Percentiles rank a stretch among this genome's conserved stretches.
phyloP scores from a whole-genome alignment of 176 grass and related monocot genomes.

The Rhynchospora pubera region DNA sequence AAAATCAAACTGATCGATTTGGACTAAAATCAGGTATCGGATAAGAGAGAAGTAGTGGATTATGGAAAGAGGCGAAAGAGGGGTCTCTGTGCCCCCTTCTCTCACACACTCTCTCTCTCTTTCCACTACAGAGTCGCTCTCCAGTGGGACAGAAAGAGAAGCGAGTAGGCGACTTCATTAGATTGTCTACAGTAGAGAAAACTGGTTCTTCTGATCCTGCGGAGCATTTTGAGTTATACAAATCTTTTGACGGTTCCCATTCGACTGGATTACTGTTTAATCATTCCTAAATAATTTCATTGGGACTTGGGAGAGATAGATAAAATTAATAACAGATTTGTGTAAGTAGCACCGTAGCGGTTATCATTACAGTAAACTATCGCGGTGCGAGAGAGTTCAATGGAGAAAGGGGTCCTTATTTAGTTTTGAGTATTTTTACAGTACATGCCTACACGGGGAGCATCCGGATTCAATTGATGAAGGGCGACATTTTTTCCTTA shows the following conservation, averaged over 20 bases:
- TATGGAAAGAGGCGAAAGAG: neutral
- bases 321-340: neutral
- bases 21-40: neutral
- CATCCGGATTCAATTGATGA: no score
- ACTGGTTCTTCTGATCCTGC: neutral
- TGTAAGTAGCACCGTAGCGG: neutral
- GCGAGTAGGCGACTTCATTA: neutral
- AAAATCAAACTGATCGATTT: constrained; percentile 11
- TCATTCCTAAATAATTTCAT: neutral
- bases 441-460: no score
- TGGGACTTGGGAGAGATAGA: neutral
- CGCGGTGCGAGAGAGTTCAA: no score
- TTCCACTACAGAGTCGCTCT: neutral
- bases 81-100: neutral
- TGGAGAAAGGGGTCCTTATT: no score
- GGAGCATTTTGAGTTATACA: neutral
- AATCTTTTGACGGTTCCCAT: neutral
- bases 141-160: neutral
- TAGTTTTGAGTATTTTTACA: no score
- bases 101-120: constrained; percentile 15
- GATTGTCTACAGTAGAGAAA: neutral
- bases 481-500: neutral
- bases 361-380: neutral
- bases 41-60: neutral
- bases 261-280: neutral